phyloP scores from a whole-genome alignment of 805 yeast species.

The Starmera dryadoides region DNA sequence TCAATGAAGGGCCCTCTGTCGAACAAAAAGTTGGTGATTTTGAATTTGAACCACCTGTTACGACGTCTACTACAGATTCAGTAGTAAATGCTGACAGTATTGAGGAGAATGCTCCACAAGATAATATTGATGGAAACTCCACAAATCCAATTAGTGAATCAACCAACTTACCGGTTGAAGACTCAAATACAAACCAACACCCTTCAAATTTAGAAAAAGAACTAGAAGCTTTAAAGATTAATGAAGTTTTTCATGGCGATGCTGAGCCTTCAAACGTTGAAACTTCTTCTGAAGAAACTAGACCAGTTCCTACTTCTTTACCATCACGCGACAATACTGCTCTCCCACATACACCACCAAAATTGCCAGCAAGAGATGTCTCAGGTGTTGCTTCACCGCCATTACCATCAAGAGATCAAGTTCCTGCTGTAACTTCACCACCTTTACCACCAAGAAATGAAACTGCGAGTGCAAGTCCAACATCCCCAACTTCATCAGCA shows the following conservation, averaged over 20 bases:
- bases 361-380: conserved; percentile 4
- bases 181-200: background rate
- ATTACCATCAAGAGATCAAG: conserved; percentile 4
- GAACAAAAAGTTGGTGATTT: too few species aligned
- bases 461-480: background rate
- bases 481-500: background rate
- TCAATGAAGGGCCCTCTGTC: too few species aligned
- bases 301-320: background rate
- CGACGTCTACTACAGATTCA: background rate
- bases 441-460: conserved; percentile 28
- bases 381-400: background rate
- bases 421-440: conserved; percentile 15
- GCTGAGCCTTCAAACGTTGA: background rate
- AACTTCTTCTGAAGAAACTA: background rate
- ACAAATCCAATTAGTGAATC: conserved; percentile 12
- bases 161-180: conserved; percentile 3
- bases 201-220: background rate
- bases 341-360: background rate
- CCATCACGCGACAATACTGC: background rate
- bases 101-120: background rate
- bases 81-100: background rate
- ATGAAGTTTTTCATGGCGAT: background rate
- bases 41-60: too few species aligned
- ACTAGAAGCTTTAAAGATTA: background rate
- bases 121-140: background rate